Evolutionary conservation across 78 protist species (phyloP).

Genomic region (Emiliania huxleyi): DNA sequence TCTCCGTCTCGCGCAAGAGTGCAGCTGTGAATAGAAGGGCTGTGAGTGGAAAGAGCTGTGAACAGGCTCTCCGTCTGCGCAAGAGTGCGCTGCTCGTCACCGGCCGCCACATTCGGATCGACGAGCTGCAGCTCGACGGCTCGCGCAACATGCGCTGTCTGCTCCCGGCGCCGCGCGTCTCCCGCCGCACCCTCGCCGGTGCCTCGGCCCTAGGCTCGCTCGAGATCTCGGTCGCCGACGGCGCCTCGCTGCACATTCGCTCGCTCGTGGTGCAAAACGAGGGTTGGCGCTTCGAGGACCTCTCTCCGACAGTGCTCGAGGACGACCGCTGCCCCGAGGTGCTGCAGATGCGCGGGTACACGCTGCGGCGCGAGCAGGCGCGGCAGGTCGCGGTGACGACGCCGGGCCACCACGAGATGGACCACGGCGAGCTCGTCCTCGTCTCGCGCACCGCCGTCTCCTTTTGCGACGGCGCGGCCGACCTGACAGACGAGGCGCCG

Average conservation of each 20-base stretch:
- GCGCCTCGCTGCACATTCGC: conserved; percentile 6
- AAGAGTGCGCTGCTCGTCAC: background rate
- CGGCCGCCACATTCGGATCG: background rate
- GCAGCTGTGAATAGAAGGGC: too few species aligned
- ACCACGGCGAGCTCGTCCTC: background rate
- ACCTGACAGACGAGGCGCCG: background rate
- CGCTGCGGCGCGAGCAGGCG: background rate
- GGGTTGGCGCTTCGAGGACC: background rate
- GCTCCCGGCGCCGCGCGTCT: too few species aligned
- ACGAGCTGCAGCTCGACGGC: conserved; percentile 25
- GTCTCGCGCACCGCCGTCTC: background rate
- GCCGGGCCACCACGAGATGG: background rate
- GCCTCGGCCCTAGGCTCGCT: too few species aligned
- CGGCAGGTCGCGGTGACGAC: background rate
- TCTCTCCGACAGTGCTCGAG: background rate
- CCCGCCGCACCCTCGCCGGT: too few species aligned
- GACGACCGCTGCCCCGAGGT: background rate
- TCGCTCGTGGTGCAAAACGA: background rate
- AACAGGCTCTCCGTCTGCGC: background rate
- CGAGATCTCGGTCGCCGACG: background rate
- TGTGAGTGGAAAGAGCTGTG: too few species aligned
- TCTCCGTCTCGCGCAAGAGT: too few species aligned
- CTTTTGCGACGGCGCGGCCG: background rate
- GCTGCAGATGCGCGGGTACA: background rate
- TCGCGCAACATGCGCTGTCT: too few species aligned